A percentile compares a stretch with the other conserved stretches of the same genome.
phyloP scores from a whole-genome alignment of 495 filamentous ascomycete species.

The Halenospora varia region DNA sequence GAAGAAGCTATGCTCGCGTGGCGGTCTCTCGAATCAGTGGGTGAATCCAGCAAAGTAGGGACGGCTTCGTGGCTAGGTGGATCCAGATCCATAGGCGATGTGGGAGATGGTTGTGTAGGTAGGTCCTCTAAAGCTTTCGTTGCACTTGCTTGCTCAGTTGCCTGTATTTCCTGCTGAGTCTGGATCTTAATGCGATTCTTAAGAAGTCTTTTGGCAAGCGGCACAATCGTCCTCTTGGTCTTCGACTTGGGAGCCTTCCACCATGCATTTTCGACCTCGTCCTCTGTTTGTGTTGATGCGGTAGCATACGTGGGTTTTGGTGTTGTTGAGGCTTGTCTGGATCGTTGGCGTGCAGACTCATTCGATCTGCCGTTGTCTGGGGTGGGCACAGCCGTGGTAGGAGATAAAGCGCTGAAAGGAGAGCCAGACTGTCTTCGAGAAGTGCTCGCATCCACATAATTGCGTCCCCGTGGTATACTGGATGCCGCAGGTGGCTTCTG shows the following conservation, averaged over 20 bases:
- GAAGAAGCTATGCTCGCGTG: conserved; percentile 18
- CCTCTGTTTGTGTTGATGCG: conserved; percentile 47
- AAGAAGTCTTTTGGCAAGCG: conserved; percentile 43
- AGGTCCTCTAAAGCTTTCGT: background rate
- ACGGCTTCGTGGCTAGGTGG: conserved; percentile 6
- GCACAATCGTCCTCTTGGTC: conserved; percentile 37
- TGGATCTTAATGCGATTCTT: conserved; percentile 37
- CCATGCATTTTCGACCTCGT: conserved; percentile 40
- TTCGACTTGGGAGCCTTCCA: conserved; percentile 31
- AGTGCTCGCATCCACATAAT: conserved; percentile 46
- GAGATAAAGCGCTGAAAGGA: conserved; percentile 38
- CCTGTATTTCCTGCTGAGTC: background rate
- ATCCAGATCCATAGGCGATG: conserved; percentile 20
- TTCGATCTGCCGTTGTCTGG: conserved; percentile 4
- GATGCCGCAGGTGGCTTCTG: conserved; percentile 11
- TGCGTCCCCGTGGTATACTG: conserved; percentile 33
- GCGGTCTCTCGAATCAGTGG: conserved; percentile 11
- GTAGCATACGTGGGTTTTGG: conserved; percentile 36
- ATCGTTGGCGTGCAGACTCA: conserved; percentile 6
- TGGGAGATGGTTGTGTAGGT: conserved; percentile 8
- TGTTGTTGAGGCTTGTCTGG: conserved; percentile 30
- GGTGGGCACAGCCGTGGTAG: conserved; percentile 22
- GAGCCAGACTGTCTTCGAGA: conserved; percentile 45
- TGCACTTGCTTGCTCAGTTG: background rate
- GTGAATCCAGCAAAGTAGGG: conserved; percentile 10